Evolutionary conservation across 2,329 filamentous ascomycete species (phyloP), one percentile per base, ranked within the genome.

Genomic region (Nakataea oryzae): DNA sequence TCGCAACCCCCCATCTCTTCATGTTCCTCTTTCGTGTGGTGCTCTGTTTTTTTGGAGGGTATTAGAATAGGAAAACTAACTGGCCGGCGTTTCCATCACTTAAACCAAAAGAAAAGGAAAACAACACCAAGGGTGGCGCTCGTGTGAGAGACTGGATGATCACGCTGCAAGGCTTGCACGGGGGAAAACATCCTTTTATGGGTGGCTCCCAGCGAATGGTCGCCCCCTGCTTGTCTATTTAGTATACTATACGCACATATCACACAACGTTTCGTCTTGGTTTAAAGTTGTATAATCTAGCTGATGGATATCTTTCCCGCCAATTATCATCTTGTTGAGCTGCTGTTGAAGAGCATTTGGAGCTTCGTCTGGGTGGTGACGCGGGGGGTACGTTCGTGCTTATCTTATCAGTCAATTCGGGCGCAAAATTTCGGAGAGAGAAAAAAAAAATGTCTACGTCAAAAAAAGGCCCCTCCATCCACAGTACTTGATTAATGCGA

Each of bases 61-160:
- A 32, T 32, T 58, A 32, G 56, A 58, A 32, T 21, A 21, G 28
- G 56, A n/a, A 58, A 32, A 58, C 56, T 6, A 32, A 58, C 21
- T n/a, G 56, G 21, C 28, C 17, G 21, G 28, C 21, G 21, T 29
- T 29, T 24, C 28, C 56, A 12, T 13, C 14, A 58, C 21, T 28
- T 21, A 50, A 17, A 50, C 17, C 41, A n/a, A 50, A 50, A 50
- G 41, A 59, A 54, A 59, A 57, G n/a, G 58, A 57, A 61, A 59
- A 56, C n/a, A 32, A 57, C 8, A 60, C 21, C 24, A 59, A 47
- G 57, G 29, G 13, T 6, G n/a, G 30, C 58, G 8, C 21, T 12
- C 11, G 30, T n/a, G 30, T 21, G 24, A 17, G n/a, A 24, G 41
- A 3, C 6, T 8, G 21, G n/a, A 7, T n/a, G 41, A 21, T 21